Base-by-base conservation (phyloP, 2,329 filamentous ascomycete genomes). In the Pseudogymnoascus sp. region DNA sequence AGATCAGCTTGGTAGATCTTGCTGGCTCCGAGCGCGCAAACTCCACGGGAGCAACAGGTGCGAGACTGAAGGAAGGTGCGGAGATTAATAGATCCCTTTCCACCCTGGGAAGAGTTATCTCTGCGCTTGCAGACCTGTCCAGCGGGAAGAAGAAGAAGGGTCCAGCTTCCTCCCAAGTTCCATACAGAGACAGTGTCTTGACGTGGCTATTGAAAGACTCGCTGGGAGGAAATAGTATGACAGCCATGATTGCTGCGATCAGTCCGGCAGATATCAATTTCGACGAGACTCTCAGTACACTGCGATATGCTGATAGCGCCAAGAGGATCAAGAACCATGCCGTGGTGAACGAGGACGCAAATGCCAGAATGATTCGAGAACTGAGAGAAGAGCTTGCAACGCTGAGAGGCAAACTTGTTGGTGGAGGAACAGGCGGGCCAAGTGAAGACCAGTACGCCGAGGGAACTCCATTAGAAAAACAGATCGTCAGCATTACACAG, bases 271-370 rank as follows among this genome's bases (percentile, higher is more conserved):
- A 99, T 76, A 97, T 97, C 79, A 99, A 99, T 77, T 97, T 96
- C 73, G 95, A 99, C 68, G 95, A 99, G 76, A 99, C 96, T 0
- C 81, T 99, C 16, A 95, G 93, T 74, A 99, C 95, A 0, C 81
- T 99, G 29, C 86, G 96, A 72, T 99, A 99, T 76, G 95, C 96
- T 63, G 93, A 99, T 74, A 97, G 92, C 6, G 95, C 95, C 26
- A 99, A 99, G 79, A 87, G 95, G 70, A 99, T 99, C 82, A 97
- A 97, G 91, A 99, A 99, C 78, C 95, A 99, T 75, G 95, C 95
- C 64, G 95, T 99, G 61, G 90, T 99, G 75, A 99, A 99, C 79
- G 95, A 99, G 75, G 95, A 99, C 77, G 93, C 95, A 56, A 99
- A 99, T 73, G 95, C 95, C 65, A 89, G 95, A 70, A 99, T 99